Evolutionary conservation across 129 eudicot genomes (phyloP), one percentile per base, ranked within the genome.

Genomic region (Pulicaria dysenterica): DNA sequence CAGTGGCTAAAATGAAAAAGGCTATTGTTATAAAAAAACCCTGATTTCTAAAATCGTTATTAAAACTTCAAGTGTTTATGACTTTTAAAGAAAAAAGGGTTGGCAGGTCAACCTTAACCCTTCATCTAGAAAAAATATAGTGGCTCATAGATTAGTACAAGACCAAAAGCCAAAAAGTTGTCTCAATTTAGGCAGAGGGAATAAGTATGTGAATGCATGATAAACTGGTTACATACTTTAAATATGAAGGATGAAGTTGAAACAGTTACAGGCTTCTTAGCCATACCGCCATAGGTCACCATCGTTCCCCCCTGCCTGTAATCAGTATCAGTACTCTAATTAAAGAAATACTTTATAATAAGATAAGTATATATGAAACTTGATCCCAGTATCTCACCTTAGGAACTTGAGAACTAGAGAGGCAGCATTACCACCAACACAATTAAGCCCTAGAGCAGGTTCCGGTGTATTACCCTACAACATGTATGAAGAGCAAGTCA

Each of bases 361-460:
- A 79, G 37, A 73, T 6, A 8, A 64, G 40, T 31, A 41, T 47
- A 40, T 37, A 56, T 36, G 45, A 14, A 11, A 51, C 17, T 37
- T 38, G 39, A 63, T n/a, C n/a, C n/a, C n/a, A n/a, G n/a, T n/a
- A n/a, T 54, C 84, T 81, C 75, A 92, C 98, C 91, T 85, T 76
- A 95, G 81, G 78, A 90, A 95, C 38, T 86, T 90, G 39, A 95
- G 89, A 79, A 95, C 96, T 83, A 88, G 16, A 8, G 97, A 82
- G 69, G 99, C 96, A 74, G 97, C 93, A 85, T 86, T 86, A 74
- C 99, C 99, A n/a, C 99, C 99, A 86, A 95, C 89, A 80, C 99
- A 95, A 64, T 95, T 95, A 49, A 95, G 90, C 64, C 99, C 99
- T 17, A 95, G 64, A 38, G 77, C 82, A 45, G 99, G 99, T 83